A percentile compares a stretch with the other conserved stretches of the same genome.
These are phyloP conservation scores for Alternaria incomplexa DNA, from an alignment of 2,329 filamentous ascomycete genomes.

Conservation along the genomic window DNA sequence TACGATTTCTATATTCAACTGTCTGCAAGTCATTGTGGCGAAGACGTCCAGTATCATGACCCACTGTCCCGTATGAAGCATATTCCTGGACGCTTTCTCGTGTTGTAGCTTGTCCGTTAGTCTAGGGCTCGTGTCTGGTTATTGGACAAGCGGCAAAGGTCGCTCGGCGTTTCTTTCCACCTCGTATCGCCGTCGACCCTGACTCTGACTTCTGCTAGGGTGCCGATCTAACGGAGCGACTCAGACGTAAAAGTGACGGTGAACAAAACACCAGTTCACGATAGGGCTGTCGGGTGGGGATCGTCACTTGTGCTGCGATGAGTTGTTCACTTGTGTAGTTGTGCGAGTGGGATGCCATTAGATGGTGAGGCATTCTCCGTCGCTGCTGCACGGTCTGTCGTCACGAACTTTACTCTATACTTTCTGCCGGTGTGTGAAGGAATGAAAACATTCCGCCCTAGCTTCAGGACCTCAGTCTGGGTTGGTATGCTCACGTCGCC, in stretches of 20 bases:
- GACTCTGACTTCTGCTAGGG: background rate
- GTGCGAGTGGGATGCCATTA: background rate
- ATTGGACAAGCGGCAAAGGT: background rate
- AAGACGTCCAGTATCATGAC: background rate
- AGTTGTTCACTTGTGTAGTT: background rate
- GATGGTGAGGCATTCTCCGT: background rate
- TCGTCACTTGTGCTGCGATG: background rate
- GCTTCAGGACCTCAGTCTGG: background rate
- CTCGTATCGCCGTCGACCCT: background rate
- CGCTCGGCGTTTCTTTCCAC: background rate
- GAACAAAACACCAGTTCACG: background rate
- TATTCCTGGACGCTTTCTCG: background rate
- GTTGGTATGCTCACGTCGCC: background rate
- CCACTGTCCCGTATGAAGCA: background rate
- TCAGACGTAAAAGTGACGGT: background rate
- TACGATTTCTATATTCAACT: background rate
- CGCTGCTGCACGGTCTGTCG: background rate
- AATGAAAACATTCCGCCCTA: background rate
- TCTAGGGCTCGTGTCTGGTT: background rate
- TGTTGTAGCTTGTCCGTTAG: background rate
- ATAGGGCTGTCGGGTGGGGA: background rate
- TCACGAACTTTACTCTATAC: background rate
- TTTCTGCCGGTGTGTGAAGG: background rate
- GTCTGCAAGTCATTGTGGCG: background rate
- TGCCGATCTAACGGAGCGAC: background rate